These are phyloP conservation scores for Pyrenopolyporus hunteri DNA, from an alignment of 495 filamentous ascomycete genomes.

Conservation along the genomic window DNA sequence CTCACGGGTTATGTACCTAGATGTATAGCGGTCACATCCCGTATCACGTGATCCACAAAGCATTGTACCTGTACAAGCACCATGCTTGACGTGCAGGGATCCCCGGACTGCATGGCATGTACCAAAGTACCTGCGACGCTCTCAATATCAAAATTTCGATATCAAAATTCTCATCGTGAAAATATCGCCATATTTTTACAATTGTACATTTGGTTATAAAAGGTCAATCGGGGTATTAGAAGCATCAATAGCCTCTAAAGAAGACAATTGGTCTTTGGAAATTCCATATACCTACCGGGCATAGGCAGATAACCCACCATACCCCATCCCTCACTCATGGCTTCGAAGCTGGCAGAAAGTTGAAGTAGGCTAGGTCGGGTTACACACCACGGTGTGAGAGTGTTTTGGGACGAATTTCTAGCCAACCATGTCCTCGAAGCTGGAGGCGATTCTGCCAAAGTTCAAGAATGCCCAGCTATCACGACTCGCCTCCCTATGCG, in stretches of 20 bases:
- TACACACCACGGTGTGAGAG: not conserved
- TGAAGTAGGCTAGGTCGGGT: not conserved
- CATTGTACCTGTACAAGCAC: no score
- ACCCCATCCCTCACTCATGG: not conserved
- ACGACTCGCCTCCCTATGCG: slow-evolving; percentile 35
- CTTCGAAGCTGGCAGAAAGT: not conserved
- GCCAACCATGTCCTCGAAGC: slow-evolving; percentile 24
- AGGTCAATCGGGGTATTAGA: no score
- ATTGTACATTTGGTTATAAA: no score
- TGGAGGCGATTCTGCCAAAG: slow-evolving; percentile 8
- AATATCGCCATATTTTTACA: no score
- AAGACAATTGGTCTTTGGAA: not conserved
- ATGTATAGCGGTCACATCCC: not conserved
- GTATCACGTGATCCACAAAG: not conserved
- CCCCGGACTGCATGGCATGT: no score
- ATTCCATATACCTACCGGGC: no score
- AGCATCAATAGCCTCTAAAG: not conserved
- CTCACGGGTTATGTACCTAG: no score
- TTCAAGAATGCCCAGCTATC: slow-evolving; percentile 17
- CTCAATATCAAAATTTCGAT: no score
- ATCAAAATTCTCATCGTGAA: no score
- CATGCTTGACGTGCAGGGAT: no score
- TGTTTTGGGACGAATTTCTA: no score
- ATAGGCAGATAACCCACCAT: not conserved
- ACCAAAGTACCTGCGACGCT: no score